Conservation (phyloP, 345 rosid species). For the Citrus sinensis region DNA sequence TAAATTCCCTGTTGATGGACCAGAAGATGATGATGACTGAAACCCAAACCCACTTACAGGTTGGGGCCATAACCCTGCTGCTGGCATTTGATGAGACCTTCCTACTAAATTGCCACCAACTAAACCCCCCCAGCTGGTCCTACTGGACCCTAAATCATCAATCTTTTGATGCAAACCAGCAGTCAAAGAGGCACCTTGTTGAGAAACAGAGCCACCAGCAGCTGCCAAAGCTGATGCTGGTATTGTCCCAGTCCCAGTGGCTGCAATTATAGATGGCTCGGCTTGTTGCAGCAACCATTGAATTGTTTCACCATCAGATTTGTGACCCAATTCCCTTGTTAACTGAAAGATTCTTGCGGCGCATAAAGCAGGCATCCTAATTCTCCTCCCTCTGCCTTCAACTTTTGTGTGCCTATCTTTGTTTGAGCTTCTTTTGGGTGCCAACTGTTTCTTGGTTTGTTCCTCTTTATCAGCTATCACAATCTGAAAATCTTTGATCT, state of each 20-base stretch:
- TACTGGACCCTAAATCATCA: conserved; percentile 59
- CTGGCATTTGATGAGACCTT: conserved; percentile 57
- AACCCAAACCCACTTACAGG: conserved; percentile 60
- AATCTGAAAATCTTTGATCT: conserved; percentile 78
- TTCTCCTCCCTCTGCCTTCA: conserved; percentile 91
- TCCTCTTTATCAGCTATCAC: conserved; percentile 62
- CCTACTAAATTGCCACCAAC: conserved; percentile 54
- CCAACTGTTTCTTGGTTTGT: conserved; percentile 50
- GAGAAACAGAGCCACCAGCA: conserved; percentile 60
- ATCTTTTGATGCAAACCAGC: conserved; percentile 73
- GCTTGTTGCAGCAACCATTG: conserved; percentile 97
- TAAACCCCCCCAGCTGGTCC: conserved; percentile 58
- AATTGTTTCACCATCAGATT: conserved; percentile 96
- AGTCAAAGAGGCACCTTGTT: conserved; percentile 53
- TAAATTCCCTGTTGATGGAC: conserved; percentile 44
- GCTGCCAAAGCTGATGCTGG: conserved; percentile 89
- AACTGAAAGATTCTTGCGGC: conserved; percentile 96
- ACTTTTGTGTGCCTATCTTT: conserved; percentile 96
- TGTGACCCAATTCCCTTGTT: conserved; percentile 95
- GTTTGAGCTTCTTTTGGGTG: conserved; percentile 87
- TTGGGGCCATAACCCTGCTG: conserved; percentile 79
- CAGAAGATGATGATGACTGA: conserved; percentile 45
- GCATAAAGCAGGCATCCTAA: conserved; percentile 97
- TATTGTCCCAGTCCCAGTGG: conserved; percentile 92
- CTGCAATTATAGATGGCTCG: conserved; percentile 87